Evolutionary conservation across 345 rosid species (phyloP).

Genomic region (Euclidium syriacum): DNA sequence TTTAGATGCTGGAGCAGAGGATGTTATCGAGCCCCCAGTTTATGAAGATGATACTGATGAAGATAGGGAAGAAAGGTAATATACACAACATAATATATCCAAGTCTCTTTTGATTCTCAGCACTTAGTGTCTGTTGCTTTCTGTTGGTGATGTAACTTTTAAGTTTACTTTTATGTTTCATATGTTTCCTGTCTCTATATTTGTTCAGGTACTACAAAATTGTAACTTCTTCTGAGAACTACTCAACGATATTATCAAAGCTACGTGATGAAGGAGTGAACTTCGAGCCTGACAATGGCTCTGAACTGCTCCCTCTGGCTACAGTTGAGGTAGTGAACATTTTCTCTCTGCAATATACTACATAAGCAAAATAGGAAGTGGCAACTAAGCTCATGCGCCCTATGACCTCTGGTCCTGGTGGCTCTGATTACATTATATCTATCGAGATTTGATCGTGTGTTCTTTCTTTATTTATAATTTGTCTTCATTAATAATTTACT

Average conservation of each 20-base stretch:
- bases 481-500: background rate
- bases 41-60: slow-evolving; percentile 70
- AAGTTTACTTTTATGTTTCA: slow-evolving; percentile 2
- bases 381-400: background rate
- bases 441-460: background rate
- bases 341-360: background rate
- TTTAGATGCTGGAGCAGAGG: slow-evolving; percentile 94
- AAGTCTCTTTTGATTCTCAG: background rate
- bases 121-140: background rate
- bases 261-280: slow-evolving; percentile 68
- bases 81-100: background rate
- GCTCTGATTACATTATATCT: background rate
- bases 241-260: slow-evolving; percentile 54
- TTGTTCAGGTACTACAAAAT: slow-evolving; percentile 67
- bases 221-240: slow-evolving; percentile 69
- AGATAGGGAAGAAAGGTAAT: slow-evolving; percentile 69
- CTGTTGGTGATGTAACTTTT: background rate
- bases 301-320: slow-evolving; percentile 71
- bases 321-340: slow-evolving; percentile 59
- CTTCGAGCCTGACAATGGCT: slow-evolving; percentile 88
- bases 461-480: background rate
- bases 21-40: slow-evolving; percentile 77
- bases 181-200: slow-evolving; percentile 12
- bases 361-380: background rate
- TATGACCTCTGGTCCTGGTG: background rate